A percentile compares a stretch with the other conserved stretches of the same genome.
phyloP scores from a whole-genome alignment of 495 filamentous ascomycete species.

The Aspergillus mulundensis region DNA sequence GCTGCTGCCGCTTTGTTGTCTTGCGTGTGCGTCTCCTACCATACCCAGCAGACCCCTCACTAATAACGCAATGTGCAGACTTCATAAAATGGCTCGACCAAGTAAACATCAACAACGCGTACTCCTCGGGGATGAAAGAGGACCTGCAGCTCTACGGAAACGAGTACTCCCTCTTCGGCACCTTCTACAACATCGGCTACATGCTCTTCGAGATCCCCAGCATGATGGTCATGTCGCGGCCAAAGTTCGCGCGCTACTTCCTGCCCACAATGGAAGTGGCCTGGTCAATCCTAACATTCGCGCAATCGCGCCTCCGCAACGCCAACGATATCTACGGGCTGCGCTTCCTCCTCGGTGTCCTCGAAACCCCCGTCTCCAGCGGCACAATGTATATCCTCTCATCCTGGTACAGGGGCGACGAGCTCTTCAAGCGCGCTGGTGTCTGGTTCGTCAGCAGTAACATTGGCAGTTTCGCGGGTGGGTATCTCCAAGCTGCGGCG shows the following conservation, averaged over 20 bases:
- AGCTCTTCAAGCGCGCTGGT: slow-evolving; percentile 44
- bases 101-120: slow-evolving; percentile 44
- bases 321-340: slow-evolving; percentile 12
- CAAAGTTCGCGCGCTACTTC: slow-evolving; percentile 11
- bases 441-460: slow-evolving; percentile 58
- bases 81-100: slow-evolving; percentile 23
- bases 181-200: slow-evolving; percentile 22
- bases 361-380: slow-evolving; percentile 46
- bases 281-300: slow-evolving; percentile 13
- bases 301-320: slow-evolving; percentile 12
- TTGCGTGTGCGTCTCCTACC: slow-evolving; percentile 10
- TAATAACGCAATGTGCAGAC: not conserved
- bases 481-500: slow-evolving; percentile 54
- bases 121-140: slow-evolving; percentile 61
- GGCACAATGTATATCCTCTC: slow-evolving; percentile 36
- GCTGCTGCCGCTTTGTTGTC: slow-evolving; percentile 20
- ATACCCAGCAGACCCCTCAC: not conserved
- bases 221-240: slow-evolving; percentile 17
- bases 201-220: slow-evolving; percentile 19
- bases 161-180: slow-evolving; percentile 30
- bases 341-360: slow-evolving; percentile 66
- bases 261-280: slow-evolving; percentile 15
- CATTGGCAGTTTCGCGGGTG: slow-evolving; percentile 60
- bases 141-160: slow-evolving; percentile 52
- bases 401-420: slow-evolving; percentile 48